Conservation (phyloP, 176 grass and related monocot species). For the Thinopyrum elongatum region DNA sequence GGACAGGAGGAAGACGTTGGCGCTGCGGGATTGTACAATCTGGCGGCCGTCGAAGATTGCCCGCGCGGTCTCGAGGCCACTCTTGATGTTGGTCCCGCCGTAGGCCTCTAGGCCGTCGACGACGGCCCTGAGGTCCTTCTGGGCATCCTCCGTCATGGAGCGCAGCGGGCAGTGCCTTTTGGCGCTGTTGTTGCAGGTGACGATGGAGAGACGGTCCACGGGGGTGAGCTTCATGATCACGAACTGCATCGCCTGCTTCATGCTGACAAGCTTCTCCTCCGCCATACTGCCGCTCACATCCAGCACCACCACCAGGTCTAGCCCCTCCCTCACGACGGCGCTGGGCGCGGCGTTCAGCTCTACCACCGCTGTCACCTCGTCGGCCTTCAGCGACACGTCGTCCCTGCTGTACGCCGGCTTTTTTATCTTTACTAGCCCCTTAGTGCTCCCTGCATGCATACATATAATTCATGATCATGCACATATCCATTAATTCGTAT, state of each 20-base stretch:
- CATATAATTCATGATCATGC: too few relatives aligned
- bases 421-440: too few relatives aligned
- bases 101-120: neutral
- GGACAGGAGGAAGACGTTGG: constrained; percentile 27
- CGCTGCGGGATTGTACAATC: neutral
- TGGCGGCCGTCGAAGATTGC: neutral
- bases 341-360: too few relatives aligned
- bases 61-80: neutral
- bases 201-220: constrained; percentile 34
- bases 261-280: neutral
- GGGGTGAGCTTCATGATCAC: constrained; percentile 22
- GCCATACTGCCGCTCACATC: constrained; percentile 8
- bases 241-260: constrained; percentile 27
- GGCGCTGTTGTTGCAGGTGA: constrained; percentile 14
- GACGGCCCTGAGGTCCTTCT: neutral
- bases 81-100: neutral
- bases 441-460: too few relatives aligned
- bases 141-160: constrained; percentile 4
- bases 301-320: constrained; percentile 34
- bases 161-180: constrained; percentile 13
- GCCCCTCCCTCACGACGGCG: neutral
- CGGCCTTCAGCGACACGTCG: too few relatives aligned
- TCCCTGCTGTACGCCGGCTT: too few relatives aligned
- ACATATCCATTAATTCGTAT: too few relatives aligned
- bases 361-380: too few relatives aligned